Evolutionary conservation across 257 asterid genomes (phyloP), one percentile per base, ranked within the genome.

Genomic region (Solanum raphanifolium): DNA sequence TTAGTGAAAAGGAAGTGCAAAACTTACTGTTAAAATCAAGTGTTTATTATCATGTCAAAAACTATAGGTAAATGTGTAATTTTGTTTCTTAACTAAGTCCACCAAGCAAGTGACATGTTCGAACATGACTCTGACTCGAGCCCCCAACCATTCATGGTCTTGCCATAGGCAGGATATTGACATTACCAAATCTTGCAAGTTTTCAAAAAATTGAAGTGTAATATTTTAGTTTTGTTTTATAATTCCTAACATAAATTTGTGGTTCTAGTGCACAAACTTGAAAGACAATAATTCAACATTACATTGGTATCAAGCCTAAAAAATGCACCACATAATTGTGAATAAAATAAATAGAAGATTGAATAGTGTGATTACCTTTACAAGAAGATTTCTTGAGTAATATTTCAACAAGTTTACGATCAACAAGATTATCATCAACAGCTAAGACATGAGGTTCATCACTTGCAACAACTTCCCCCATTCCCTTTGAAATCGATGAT

Each of bases 401-500:
- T 84, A 86, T 93, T 65, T 94, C 97, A 3, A 93, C 97, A 31
- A 94, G 83, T 85, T 87, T 94, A 35, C 97, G 94, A 84, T 94
- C 95, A 58, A 93, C 31, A 73, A 90, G 83, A 90, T 90, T 94
- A 90, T 94, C 95, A 88, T 94, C 97, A 66, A 94, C 95, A 12
- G 94, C 97, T 48, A 94, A 87, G 66, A 94, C 95, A 88, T 93
- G 97, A 9, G 89, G 92, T 87, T 91, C 94, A 55, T 91, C 93
- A 66, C 87, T 27, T 52, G 62, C 62, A 52, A 52, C n/a, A 55
- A 12, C 86, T 46, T 38, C 83, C 29, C 13, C 82, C 15, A 41
- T 16, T 46, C 36, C 32, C 55, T 15, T 81, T 79, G 84, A 78
- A 78, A 78, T 78, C 29, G 84, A 25, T 25, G 38, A 52, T 52